Conservation (phyloP, 306 rosid species). For the Rosa persica region DNA sequence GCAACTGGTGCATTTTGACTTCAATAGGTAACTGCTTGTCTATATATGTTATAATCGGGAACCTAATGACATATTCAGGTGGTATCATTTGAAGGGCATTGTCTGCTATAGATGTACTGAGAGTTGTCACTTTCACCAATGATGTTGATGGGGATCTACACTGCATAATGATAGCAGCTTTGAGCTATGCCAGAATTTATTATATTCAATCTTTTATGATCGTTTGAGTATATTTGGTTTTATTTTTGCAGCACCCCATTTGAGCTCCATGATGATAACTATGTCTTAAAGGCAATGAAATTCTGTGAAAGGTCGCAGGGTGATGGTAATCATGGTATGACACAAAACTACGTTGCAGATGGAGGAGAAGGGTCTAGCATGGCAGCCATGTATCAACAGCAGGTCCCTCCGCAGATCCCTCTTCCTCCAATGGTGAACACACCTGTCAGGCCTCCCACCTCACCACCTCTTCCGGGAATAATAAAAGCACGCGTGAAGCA, state of each 20-base stretch:
- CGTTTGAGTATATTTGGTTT: neutral
- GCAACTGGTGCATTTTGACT: slow-evolving; percentile 99
- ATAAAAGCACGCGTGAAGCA: slow-evolving; percentile 90
- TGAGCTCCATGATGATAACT: slow-evolving; percentile 96
- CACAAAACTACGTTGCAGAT: slow-evolving; percentile 44
- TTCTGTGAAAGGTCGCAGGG: slow-evolving; percentile 61
- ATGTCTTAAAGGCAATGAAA: slow-evolving; percentile 87
- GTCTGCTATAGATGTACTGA: neutral
- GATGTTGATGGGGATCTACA: neutral
- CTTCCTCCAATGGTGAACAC: slow-evolving; percentile 43
- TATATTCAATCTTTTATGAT: neutral
- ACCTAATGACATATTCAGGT: neutral
- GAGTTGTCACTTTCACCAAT: neutral
- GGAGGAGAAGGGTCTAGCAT: slow-evolving; percentile 81
- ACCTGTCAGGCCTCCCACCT: slow-evolving; percentile 66
- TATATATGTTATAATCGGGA: neutral
- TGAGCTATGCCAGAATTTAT: neutral
- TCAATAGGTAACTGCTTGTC: slow-evolving; percentile 66
- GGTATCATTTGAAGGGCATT: neutral
- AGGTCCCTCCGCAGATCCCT: slow-evolving; percentile 23
- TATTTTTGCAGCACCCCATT: slow-evolving; percentile 79
- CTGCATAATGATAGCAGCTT: neutral
- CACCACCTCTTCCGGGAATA: slow-evolving; percentile 95
- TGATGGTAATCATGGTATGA: slow-evolving; percentile 33
- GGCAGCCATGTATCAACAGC: slow-evolving; percentile 62